Conservation (phyloP, 2,329 filamentous ascomycete species). For the Byssochlamys sp. region DNA sequence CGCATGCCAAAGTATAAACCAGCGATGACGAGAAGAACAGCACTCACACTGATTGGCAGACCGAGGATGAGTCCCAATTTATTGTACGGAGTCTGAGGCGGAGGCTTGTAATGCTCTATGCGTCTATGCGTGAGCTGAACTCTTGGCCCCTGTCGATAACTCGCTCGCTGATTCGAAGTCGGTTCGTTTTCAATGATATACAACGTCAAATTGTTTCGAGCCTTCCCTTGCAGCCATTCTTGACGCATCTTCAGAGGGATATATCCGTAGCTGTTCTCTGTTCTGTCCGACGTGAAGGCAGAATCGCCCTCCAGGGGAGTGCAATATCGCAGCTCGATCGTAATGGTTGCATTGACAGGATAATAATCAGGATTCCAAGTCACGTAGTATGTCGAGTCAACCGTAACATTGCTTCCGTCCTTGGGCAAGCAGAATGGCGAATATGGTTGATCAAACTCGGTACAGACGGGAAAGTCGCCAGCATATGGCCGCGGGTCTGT, state of each 20-base stretch:
- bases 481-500: conserved; percentile 4
- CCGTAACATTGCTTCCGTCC: conserved; percentile 23
- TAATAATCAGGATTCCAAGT: conserved; percentile 30
- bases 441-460: conserved; percentile 11
- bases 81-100: conserved; percentile 18
- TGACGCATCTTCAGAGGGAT: conserved; percentile 29
- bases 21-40: conserved; percentile 27
- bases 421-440: conserved; percentile 27
- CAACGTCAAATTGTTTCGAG: conserved; percentile 29
- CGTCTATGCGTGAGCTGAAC: conserved; percentile 27
- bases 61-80: conserved; percentile 33
- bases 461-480: conserved; percentile 24
- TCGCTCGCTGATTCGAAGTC: conserved; percentile 16
- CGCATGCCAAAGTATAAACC: conserved; percentile 34
- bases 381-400: conserved; percentile 31
- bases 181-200: conserved; percentile 25
- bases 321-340: conserved; percentile 23
- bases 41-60: conserved; percentile 30
- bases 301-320: conserved; percentile 24
- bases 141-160: conserved; percentile 25
- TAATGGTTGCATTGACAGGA: conserved; percentile 21
- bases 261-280: conserved; percentile 30
- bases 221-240: conserved; percentile 30
- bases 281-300: conserved; percentile 28
- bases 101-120: conserved; percentile 24